Evolutionary conservation across 768 basidiomycete genomes (phyloP), one percentile per base, ranked within the genome.

Genomic region (Leccinum olivaceopallidum): DNA sequence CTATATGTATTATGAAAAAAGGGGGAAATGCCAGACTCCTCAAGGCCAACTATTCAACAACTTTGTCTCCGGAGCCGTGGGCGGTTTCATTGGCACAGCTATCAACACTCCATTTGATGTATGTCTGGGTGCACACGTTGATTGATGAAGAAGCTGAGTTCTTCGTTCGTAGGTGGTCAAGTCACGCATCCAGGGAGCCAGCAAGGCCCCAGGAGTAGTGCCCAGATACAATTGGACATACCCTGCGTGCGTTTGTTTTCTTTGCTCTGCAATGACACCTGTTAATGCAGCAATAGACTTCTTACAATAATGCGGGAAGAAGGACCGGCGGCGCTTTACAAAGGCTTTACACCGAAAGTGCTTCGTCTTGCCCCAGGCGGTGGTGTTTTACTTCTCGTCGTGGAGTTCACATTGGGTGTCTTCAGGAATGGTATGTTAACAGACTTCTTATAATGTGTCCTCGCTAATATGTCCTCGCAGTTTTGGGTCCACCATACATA

Each of bases 171-270:
- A 96, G 90, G 95, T 98, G 63, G 92, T 97, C 62, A 98, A 98
- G 76, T 95, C 94, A 16, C 90, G 96, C 51, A 95, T 98, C 42
- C 97, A 99, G 77, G 87, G 90, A 49, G 76, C 84, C 20, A 78
- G 78, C 47, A 85, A 81, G 63, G 68, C 80, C 30, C 83, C 89
- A 0, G 93, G 92, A 16, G 85, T 86, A n/a, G 75, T 75, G 2
- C 90, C 90, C 20, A 95, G 94, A 70, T 95, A 95, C 77, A 91
- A 90, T 76, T 97, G 95, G 95, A 89, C 95, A 57, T 95, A 95
- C 78, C 95, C 95, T 16, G 90, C 92, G 61, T 84, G 65, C 36
- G 77, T 62, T 49, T 39, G 57, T 57, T 28, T 65, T 34, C 18
- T 3, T 34, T 4, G 22, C 7, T 42, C 12, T 62, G 6, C 12